Evolutionary conservation across 75 land plant species (phyloP).

Genomic region (Cupressus sempervirens): DNA sequence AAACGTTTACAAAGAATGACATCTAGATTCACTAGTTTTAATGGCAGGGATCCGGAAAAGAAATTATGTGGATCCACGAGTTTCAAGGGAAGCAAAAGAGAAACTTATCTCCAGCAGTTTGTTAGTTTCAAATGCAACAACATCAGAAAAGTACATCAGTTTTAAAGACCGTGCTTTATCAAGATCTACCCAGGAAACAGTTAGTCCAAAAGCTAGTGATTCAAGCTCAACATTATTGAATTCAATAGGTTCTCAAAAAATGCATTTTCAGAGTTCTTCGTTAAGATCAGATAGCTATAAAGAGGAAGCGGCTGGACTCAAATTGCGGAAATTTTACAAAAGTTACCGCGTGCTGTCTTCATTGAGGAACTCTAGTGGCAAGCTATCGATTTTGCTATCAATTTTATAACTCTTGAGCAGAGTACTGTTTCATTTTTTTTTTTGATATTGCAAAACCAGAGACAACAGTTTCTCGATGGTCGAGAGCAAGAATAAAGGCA

Average conservation of each 20-base stretch:
- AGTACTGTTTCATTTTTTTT: slow-evolving; percentile 61
- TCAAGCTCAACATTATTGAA: background rate
- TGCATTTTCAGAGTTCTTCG: slow-evolving; percentile 16
- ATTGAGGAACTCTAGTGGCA: slow-evolving; percentile 90
- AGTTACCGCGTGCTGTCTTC: slow-evolving; percentile 84
- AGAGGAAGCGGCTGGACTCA: slow-evolving; percentile 72
- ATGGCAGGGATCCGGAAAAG: slow-evolving; percentile 1
- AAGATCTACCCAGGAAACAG: background rate
- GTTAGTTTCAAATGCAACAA: slow-evolving; percentile 2
- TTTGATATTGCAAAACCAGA: slow-evolving; percentile 50
- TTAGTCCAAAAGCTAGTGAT: slow-evolving; percentile 13
- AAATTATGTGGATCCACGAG: slow-evolving; percentile 14
- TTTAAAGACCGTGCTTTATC: background rate
- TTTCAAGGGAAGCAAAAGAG: slow-evolving; percentile 8
- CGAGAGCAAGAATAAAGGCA: slow-evolving; percentile 60
- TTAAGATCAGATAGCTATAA: slow-evolving; percentile 17
- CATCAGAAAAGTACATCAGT: background rate
- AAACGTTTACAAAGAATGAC: background rate
- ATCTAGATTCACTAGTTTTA: slow-evolving; percentile 21
- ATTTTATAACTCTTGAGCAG: slow-evolving; percentile 51
- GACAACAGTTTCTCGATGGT: slow-evolving; percentile 60
- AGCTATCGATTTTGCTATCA: slow-evolving; percentile 20
- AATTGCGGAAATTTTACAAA: slow-evolving; percentile 75
- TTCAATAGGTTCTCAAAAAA: background rate
- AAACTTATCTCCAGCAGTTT: background rate